phyloP scores from a whole-genome alignment of 257 asterid species.

The Avicennia marina region DNA sequence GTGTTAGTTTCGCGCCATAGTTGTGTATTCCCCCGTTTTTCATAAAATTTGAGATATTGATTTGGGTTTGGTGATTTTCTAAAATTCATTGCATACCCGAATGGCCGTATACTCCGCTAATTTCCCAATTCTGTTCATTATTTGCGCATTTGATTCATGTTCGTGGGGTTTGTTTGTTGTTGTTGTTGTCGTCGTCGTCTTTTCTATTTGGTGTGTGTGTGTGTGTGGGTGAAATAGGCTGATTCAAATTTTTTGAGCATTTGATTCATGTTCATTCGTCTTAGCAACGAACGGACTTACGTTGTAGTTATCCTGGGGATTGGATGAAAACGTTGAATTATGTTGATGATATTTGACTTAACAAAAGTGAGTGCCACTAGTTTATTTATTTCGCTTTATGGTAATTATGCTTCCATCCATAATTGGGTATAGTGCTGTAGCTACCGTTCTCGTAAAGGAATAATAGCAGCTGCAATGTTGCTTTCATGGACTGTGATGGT shows the following conservation, averaged over 20 bases:
- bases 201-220: too few relatives aligned
- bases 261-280: constrained; percentile 13
- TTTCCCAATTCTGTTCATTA: too few relatives aligned
- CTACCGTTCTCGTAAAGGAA: constrained; percentile 12
- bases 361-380: neutral
- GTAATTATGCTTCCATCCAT: constrained; percentile 19
- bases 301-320: constrained; percentile 10
- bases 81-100: neutral
- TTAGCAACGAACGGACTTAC: constrained; percentile 18
- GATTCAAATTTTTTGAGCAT: too few relatives aligned
- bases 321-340: constrained; percentile 16
- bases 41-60: neutral
- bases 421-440: constrained; percentile 5
- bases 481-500: constrained; percentile 15
- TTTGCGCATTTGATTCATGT: too few relatives aligned
- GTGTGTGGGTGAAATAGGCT: too few relatives aligned
- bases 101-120: neutral
- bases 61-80: neutral
- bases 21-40: neutral
- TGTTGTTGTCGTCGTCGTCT: too few relatives aligned
- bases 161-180: too few relatives aligned
- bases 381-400: constrained; percentile 10
- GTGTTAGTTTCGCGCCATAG: neutral
- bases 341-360: constrained; percentile 8
- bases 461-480: constrained; percentile 22